Evolutionary conservation across 2,329 filamentous ascomycete genomes (phyloP).

Genomic region (Phaeosphaeriaceae sp.): DNA sequence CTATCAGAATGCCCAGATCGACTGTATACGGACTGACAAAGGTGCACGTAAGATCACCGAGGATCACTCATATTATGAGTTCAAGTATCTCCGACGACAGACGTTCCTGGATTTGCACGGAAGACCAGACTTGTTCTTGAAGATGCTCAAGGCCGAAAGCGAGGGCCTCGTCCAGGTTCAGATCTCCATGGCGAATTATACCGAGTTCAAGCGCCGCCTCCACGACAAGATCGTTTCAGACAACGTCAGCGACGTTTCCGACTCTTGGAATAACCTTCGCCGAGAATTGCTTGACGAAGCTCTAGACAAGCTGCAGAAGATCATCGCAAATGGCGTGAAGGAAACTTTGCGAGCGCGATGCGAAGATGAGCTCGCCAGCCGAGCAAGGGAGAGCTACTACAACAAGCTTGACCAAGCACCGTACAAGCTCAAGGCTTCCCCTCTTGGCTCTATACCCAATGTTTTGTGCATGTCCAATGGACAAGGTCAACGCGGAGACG

Average conservation of each 20-base stretch:
- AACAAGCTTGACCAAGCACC: slow-evolving; percentile 93
- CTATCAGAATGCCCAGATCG: slow-evolving; percentile 83
- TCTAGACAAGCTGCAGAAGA: slow-evolving; percentile 79
- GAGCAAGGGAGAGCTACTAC: slow-evolving; percentile 87
- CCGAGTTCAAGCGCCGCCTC: slow-evolving; percentile 78
- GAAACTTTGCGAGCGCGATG: slow-evolving; percentile 93
- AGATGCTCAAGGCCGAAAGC: slow-evolving; percentile 97
- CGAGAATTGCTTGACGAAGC: slow-evolving; percentile 84
- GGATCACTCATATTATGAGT: slow-evolving; percentile 94
- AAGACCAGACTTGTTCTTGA: slow-evolving; percentile 87
- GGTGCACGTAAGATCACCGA: slow-evolving; percentile 93
- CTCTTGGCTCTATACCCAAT: slow-evolving; percentile 84
- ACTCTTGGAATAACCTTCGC: slow-evolving; percentile 91
- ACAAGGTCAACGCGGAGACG: slow-evolving; percentile 78
- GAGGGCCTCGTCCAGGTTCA: slow-evolving; percentile 90
- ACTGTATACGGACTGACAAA: slow-evolving; percentile 91
- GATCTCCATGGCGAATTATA: slow-evolving; percentile 77
- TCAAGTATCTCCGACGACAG: slow-evolving; percentile 94
- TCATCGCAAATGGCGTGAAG: slow-evolving; percentile 92
- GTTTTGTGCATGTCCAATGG: slow-evolving; percentile 90
- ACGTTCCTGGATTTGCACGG: slow-evolving; percentile 81
- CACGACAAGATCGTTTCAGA: slow-evolving; percentile 89
- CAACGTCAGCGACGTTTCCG: slow-evolving; percentile 92
- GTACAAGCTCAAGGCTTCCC: slow-evolving; percentile 92
- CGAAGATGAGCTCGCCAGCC: slow-evolving; percentile 88